Conservation (phyloP, 495 filamentous ascomycete species). For the Neurospora sp. region DNA sequence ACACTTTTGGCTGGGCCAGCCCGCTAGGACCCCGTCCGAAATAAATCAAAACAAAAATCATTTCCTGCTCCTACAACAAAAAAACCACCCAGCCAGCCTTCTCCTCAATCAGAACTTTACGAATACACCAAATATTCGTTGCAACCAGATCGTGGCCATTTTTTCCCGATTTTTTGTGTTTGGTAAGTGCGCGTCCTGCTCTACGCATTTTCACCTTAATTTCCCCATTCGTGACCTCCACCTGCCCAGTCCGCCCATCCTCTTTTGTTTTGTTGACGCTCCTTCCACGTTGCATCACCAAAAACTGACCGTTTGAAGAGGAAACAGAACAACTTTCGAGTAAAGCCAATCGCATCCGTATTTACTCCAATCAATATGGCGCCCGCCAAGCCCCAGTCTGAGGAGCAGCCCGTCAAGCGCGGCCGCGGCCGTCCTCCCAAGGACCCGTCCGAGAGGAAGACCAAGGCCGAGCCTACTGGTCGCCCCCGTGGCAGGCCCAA, state of each 20-base stretch:
- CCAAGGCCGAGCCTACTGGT: constrained; percentile 27
- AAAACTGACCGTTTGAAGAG: background rate
- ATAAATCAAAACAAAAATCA: background rate
- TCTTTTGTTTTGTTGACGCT: background rate
- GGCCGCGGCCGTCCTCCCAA: constrained; percentile 35
- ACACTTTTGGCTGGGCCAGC: background rate
- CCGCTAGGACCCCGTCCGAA: background rate
- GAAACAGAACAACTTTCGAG: background rate
- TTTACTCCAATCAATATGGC: constrained; percentile 8
- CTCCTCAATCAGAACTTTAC: background rate
- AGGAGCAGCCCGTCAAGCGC: constrained; percentile 25
- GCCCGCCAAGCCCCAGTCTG: constrained; percentile 8
- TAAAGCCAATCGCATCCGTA: background rate
- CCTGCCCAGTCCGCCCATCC: background rate
- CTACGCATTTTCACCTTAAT: background rate
- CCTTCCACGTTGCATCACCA: background rate
- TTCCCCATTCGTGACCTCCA: background rate
- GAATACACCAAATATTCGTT: background rate
- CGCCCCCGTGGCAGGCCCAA: constrained; percentile 36
- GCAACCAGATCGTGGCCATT: background rate
- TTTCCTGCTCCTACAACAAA: background rate
- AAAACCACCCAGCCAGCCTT: background rate
- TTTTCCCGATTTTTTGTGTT: background rate
- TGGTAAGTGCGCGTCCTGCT: background rate
- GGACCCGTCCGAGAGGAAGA: constrained; percentile 25